A percentile compares a stretch with the other conserved stretches of the same genome.
phyloP scores from a whole-genome alignment of 495 filamentous ascomycete species.

The Daldinia loculata region DNA sequence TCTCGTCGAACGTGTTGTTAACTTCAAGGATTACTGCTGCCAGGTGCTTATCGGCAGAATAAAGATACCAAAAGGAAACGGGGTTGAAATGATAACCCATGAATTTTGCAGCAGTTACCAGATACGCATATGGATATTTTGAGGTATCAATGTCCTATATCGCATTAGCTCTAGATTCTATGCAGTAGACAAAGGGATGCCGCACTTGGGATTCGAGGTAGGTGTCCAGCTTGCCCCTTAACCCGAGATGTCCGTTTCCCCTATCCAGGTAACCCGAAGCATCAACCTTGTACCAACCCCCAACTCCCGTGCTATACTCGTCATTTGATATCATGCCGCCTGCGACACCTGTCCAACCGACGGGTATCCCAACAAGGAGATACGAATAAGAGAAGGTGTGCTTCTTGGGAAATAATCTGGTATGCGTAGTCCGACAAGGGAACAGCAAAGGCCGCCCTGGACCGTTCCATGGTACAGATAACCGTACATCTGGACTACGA shows the following conservation, averaged over 20 bases:
- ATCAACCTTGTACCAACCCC: slow-evolving; percentile 66
- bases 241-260: slow-evolving; percentile 53
- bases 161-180: slow-evolving; percentile 26
- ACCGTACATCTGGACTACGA: slow-evolving; percentile 10
- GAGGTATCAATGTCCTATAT: slow-evolving; percentile 58
- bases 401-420: slow-evolving; percentile 67
- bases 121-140: slow-evolving; percentile 70
- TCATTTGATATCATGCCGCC: slow-evolving; percentile 63
- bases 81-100: slow-evolving; percentile 78
- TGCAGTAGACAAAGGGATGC: slow-evolving; percentile 3
- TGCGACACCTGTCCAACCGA: slow-evolving; percentile 64
- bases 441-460: slow-evolving; percentile 58
- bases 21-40: slow-evolving; percentile 76
- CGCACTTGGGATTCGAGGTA: slow-evolving; percentile 63
- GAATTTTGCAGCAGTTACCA: slow-evolving; percentile 73
- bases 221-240: slow-evolving; percentile 65
- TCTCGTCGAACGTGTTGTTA: slow-evolving; percentile 81
- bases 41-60: slow-evolving; percentile 65
- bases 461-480: slow-evolving; percentile 18
- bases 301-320: slow-evolving; percentile 38
- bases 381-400: slow-evolving; percentile 74
- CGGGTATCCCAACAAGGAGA: slow-evolving; percentile 70
- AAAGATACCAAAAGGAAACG: slow-evolving; percentile 84
- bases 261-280: slow-evolving; percentile 67
- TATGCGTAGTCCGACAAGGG: slow-evolving; percentile 68